A percentile compares a stretch with the other conserved stretches of the same genome.
Conservation (phyloP, 1,139 yeast species). For the Pichia sp. region DNA sequence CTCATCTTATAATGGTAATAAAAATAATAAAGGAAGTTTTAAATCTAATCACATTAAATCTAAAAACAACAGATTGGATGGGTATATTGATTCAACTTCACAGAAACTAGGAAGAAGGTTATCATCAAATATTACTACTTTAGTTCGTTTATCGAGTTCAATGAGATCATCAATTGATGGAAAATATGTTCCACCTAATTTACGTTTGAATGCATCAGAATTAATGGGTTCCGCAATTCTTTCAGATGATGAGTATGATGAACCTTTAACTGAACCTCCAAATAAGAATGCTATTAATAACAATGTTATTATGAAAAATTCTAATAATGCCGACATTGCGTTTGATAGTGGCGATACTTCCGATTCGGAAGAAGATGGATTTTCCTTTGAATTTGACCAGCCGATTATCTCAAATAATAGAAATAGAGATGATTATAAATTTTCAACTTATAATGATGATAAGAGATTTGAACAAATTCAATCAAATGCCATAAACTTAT, state of each 20-base stretch:
- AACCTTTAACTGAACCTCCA: too few species aligned
- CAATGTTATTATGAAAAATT: slow-evolving; percentile 15
- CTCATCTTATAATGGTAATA: background rate
- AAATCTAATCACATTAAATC: slow-evolving; percentile 1
- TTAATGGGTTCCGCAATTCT: slow-evolving; percentile 14
- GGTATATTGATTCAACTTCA: background rate
- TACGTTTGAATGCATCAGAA: slow-evolving; percentile 9
- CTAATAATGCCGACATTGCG: slow-evolving; percentile 2
- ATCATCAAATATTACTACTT: slow-evolving; percentile 5
- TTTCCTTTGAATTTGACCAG: slow-evolving; percentile 18
- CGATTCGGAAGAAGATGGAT: slow-evolving; percentile 15
- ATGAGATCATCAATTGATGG: slow-evolving; percentile 17
- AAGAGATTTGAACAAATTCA: slow-evolving; percentile 30
- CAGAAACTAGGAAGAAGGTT: slow-evolving; percentile 6
- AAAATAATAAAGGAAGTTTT: slow-evolving; percentile 5
- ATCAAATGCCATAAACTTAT: slow-evolving; percentile 14
- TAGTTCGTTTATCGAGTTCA: slow-evolving; percentile 6
- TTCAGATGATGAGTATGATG: slow-evolving; percentile 37
- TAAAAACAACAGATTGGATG: slow-evolving; percentile 5
- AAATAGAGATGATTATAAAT: too few species aligned
- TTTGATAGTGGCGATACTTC: slow-evolving; percentile 3
- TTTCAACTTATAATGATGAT: slow-evolving; percentile 29
- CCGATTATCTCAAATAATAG: background rate
- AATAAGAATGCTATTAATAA: slow-evolving; percentile 24
- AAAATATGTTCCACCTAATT: slow-evolving; percentile 66